Percentiles rank a stretch among this genome's conserved stretches.
Evolutionary conservation across 805 yeast genomes (phyloP).

Genomic region (Myxozyma neglecta): DNA sequence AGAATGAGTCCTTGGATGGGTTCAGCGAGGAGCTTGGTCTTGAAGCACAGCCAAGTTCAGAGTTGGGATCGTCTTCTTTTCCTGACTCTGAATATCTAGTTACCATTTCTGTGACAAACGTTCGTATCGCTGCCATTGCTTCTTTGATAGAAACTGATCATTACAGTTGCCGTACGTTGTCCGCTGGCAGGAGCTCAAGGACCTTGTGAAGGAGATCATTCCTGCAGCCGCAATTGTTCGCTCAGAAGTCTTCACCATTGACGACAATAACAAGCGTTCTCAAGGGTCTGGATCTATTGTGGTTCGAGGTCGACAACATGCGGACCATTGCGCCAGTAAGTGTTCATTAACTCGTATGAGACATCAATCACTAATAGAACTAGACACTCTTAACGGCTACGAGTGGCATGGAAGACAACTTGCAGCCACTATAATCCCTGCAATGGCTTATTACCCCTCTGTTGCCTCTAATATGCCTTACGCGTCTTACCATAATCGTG

Average conservation of each 20-base stretch:
- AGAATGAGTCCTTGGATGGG: not conserved
- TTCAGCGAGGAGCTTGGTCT: too few relatives aligned
- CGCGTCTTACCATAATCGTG: not conserved
- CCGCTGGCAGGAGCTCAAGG: constrained; percentile 34
- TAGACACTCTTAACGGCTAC: constrained; percentile 23
- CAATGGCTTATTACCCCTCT: not conserved
- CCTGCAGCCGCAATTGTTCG: constrained; percentile 25
- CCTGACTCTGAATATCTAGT: not conserved
- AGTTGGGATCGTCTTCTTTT: not conserved
- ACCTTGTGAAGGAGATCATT: constrained; percentile 29
- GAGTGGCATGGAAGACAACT: constrained; percentile 27
- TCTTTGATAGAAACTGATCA: not conserved
- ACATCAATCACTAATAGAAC: not conserved
- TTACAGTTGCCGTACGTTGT: constrained; percentile 28
- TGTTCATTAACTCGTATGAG: not conserved
- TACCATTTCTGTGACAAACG: constrained; percentile 16
- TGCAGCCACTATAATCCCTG: constrained; percentile 7
- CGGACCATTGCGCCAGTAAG: constrained; percentile 18
- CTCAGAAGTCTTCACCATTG: constrained; percentile 24
- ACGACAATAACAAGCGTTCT: constrained; percentile 14
- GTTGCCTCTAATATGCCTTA: not conserved
- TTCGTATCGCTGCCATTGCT: not conserved
- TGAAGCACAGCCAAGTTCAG: too few relatives aligned
- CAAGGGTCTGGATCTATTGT: constrained; percentile 27
- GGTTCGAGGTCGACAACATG: constrained; percentile 30